phyloP scores from a whole-genome alignment of 1,139 yeast species.

The Suhomyces wounanorum region DNA sequence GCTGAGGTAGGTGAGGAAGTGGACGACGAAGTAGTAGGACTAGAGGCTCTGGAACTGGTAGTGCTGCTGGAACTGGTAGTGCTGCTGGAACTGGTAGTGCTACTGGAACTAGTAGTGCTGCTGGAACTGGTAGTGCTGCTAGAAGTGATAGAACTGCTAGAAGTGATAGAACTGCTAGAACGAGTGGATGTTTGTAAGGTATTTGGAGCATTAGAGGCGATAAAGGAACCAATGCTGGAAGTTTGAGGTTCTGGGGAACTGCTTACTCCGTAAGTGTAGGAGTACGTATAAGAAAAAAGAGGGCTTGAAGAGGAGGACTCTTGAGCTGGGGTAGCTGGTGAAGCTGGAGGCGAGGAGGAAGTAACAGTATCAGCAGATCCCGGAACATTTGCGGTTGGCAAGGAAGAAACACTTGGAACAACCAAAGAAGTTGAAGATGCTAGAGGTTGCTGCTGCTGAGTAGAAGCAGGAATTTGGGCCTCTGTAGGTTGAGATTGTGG shows the following conservation, averaged over 20 bases:
- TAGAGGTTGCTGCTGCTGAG: constrained; percentile 10
- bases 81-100: background rate
- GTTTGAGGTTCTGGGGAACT: constrained; percentile 1
- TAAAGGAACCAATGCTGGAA: background rate
- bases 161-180: background rate
- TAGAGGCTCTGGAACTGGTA: background rate
- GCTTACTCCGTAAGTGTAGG: background rate
- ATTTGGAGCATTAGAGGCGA: background rate
- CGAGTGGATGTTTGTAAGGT: background rate
- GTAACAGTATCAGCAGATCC: background rate
- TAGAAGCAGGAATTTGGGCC: constrained; percentile 8
- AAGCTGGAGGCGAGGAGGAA: background rate
- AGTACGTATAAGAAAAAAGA: background rate
- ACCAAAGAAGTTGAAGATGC: constrained; percentile 18
- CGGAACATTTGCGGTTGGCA: background rate
- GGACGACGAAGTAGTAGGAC: constrained; percentile 19
- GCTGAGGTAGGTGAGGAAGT: constrained; percentile 20
- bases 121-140: background rate
- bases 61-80: background rate
- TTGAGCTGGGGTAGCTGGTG: background rate
- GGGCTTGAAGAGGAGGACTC: background rate
- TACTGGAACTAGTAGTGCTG: background rate
- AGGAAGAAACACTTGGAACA: constrained; percentile 1
- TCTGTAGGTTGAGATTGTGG: background rate
- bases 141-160: background rate